Evolutionary conservation across 2,329 filamentous ascomycete species (phyloP), one percentile per base, ranked within the genome.

Genomic region (Neopestalotiopsis sp.): DNA sequence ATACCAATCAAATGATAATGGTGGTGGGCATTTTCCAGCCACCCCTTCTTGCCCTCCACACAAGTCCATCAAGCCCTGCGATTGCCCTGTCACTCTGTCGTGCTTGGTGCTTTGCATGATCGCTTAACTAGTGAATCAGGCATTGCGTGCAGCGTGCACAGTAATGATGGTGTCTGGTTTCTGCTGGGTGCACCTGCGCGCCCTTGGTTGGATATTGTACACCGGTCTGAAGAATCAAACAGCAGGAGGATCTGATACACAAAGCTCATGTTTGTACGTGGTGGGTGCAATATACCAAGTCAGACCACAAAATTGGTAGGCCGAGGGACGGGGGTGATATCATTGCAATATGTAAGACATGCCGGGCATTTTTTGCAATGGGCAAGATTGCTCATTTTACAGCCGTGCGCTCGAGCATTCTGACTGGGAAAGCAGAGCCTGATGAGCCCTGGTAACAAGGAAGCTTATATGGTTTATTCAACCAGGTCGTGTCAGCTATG

Each of bases 181-280:
- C 4, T 30, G 30, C 57, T 59, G 14, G 10, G 24, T 12, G 57
- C 57, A 59, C 13, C 13, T 34, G n/a, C 10, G 34, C 24, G 24
- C 6, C 4, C 24, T 14, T 30, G 10, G 14, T 28, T 59, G 13
- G 57, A 59, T 20, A 24, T 62, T 17, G 12, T 62, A 62, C 59
- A 24, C 32, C 59, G 28, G 59, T 62, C n/a, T 42, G 59, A 62
- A 40, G 32, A 62, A 62, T 14, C n/a, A 32, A 62, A 52, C 14
- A n/a, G 14, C 45, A 52, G 20, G 45, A 17, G 17, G 5, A n/a
- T 24, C 45, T 17, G 17, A 52, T 52, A 20, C 45, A 52, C 45
- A 52, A n/a, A 52, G n/a, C 9, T 52, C 17, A 52, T 52, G 6
- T 7, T 7, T 38, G 10, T 38, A 38, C 34, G 34, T 38, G 10